A percentile compares a stretch with the other conserved stretches of the same genome.
Evolutionary conservation across 257 asterid genomes (phyloP).

Genomic region (Ocimum tenuiflorum): DNA sequence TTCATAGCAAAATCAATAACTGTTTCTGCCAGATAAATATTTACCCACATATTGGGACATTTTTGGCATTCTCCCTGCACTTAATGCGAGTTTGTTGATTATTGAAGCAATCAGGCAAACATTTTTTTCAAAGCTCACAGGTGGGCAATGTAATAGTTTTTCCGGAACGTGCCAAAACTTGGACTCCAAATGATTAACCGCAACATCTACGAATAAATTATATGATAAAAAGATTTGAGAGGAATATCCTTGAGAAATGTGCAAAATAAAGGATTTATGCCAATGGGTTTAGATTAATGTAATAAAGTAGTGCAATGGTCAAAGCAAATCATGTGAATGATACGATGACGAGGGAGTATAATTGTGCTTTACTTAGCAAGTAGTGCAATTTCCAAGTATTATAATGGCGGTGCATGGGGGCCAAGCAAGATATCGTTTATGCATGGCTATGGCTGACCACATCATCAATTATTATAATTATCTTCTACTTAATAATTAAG

Average conservation of each 20-base stretch:
- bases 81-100: neutral
- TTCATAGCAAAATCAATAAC: too few species aligned
- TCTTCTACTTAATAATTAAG: too few species aligned
- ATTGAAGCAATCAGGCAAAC: too few species aligned
- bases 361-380: neutral
- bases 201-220: too few species aligned
- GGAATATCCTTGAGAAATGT: neutral
- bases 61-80: neutral
- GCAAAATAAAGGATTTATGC: too few species aligned
- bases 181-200: too few species aligned
- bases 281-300: too few species aligned
- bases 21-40: neutral
- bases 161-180: too few species aligned
- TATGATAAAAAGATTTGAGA: too few species aligned
- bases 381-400: neutral
- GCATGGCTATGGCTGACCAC: slow-evolving; percentile 15
- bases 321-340: slow-evolving; percentile 21
- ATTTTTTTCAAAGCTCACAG: too few species aligned
- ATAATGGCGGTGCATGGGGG: neutral
- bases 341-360: slow-evolving; percentile 8
- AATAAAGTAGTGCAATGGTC: neutral
- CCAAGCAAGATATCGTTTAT: too few species aligned
- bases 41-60: neutral
- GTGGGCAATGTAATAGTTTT: too few species aligned
- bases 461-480: slow-evolving; percentile 5